phyloP scores from a whole-genome alignment of 2,329 filamentous ascomycete genomes.

The Talaromyces sp. region DNA sequence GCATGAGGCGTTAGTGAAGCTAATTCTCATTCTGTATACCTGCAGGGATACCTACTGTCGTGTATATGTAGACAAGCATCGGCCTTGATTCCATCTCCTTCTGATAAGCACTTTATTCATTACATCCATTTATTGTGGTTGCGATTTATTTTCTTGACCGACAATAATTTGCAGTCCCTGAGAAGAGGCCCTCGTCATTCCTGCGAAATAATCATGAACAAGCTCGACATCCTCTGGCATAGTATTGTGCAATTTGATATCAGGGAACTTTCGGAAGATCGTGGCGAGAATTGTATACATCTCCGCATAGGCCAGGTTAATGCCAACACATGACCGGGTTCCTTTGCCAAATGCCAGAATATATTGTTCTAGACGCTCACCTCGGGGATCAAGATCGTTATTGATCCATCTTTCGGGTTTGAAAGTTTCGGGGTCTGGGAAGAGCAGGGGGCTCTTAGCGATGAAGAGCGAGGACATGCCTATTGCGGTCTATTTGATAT shows the following conservation, averaged over 20 bases:
- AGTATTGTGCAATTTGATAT: slow-evolving; percentile 21
- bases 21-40: too few species aligned
- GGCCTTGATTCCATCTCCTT: too few species aligned
- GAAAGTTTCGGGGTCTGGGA: slow-evolving; percentile 24
- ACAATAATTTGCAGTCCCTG: slow-evolving; percentile 11
- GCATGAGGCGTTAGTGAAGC: too few species aligned
- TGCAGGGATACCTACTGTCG: too few species aligned
- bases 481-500: slow-evolving; percentile 8
- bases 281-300: slow-evolving; percentile 22
- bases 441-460: slow-evolving; percentile 19
- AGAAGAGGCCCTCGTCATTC: slow-evolving; percentile 11
- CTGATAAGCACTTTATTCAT: too few species aligned
- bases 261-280: slow-evolving; percentile 16
- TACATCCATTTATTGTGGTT: too few species aligned
- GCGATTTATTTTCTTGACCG: too few species aligned
- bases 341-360: slow-evolving; percentile 21
- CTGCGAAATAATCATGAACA: slow-evolving; percentile 19
- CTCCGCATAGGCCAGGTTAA: slow-evolving; percentile 28
- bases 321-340: slow-evolving; percentile 27
- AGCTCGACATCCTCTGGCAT: slow-evolving; percentile 19
- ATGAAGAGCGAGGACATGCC: slow-evolving; percentile 18
- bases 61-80: too few species aligned
- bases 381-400: neutral
- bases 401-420: slow-evolving; percentile 30
- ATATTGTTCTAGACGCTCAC: slow-evolving; percentile 16